Conservation (phyloP, 257 asterid genomes). For the Solanum pennellii region DNA sequence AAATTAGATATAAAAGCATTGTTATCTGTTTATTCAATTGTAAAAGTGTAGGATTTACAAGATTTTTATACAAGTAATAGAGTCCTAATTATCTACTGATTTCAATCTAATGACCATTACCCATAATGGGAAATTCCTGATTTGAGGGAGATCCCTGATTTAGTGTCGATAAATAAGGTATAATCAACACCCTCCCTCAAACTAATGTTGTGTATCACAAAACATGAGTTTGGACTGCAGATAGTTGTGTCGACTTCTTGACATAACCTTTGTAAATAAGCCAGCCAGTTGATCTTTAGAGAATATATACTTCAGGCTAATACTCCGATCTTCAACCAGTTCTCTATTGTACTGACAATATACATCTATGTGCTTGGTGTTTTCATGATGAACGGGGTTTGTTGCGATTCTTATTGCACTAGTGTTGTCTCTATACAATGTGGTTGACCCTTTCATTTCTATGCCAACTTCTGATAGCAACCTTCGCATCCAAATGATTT, state of each 20-base stretch:
- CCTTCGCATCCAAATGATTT: background rate
- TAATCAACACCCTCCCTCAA: background rate
- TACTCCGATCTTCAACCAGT: background rate
- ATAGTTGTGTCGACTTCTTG: background rate
- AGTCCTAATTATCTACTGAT: background rate
- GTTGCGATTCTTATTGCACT: background rate
- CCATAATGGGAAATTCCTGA: background rate
- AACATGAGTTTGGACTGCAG: no score
- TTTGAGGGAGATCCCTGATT: background rate
- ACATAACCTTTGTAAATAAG: background rate
- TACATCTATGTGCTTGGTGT: background rate
- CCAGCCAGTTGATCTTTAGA: background rate
- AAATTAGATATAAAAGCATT: background rate
- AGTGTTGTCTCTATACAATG: background rate
- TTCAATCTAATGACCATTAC: background rate
- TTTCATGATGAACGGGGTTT: background rate
- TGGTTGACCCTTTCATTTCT: background rate
- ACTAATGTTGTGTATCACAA: background rate
- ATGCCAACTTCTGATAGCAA: background rate
- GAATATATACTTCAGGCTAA: background rate
- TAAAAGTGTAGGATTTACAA: background rate
- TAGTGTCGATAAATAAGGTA: background rate
- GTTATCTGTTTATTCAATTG: background rate
- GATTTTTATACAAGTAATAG: background rate
- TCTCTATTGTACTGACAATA: background rate